Conservation (phyloP, 768 basidiomycete species). For the Clitopilus passeckerianus region DNA sequence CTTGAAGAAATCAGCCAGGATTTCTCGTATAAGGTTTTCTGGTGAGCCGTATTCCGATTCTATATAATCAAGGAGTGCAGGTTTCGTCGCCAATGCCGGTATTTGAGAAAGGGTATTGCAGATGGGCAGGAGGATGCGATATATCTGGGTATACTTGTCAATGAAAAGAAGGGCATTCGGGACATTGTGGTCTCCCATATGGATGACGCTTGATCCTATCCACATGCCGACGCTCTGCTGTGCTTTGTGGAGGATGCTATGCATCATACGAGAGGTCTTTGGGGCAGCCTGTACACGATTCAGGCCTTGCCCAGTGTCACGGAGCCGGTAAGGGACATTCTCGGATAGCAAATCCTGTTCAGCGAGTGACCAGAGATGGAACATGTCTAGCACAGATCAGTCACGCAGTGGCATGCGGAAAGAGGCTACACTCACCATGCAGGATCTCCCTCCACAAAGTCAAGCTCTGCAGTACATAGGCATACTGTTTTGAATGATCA, state of each 20-base stretch:
- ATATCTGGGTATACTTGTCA: constrained; percentile 91
- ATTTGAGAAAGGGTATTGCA: constrained; percentile 79
- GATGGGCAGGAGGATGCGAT: constrained; percentile 83
- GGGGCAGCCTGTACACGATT: constrained; percentile 86
- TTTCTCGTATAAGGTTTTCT: constrained; percentile 65
- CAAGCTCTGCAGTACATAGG: constrained; percentile 81
- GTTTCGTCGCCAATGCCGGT: constrained; percentile 57
- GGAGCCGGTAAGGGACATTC: constrained; percentile 67
- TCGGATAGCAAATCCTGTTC: constrained; percentile 82
- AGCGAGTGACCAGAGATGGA: constrained; percentile 77
- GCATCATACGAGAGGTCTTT: constrained; percentile 90
- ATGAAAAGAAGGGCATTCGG: constrained; percentile 87
- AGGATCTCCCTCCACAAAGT: constrained; percentile 85
- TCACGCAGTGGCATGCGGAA: constrained; percentile 3
- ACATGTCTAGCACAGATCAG: constrained; percentile 59
- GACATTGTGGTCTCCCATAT: constrained; percentile 87
- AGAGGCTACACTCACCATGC: constrained; percentile 47
- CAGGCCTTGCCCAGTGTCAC: constrained; percentile 88
- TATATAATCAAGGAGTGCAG: constrained; percentile 70
- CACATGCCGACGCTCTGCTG: constrained; percentile 77
- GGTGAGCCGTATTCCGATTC: constrained; percentile 78
- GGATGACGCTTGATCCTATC: constrained; percentile 84
- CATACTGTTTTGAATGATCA: constrained; percentile 81
- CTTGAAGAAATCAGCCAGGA: constrained; percentile 80
- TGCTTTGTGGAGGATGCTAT: constrained; percentile 77